Base-by-base conservation (phyloP, 2,329 filamentous ascomycete species). In the Colletotrichum brevisporum region DNA sequence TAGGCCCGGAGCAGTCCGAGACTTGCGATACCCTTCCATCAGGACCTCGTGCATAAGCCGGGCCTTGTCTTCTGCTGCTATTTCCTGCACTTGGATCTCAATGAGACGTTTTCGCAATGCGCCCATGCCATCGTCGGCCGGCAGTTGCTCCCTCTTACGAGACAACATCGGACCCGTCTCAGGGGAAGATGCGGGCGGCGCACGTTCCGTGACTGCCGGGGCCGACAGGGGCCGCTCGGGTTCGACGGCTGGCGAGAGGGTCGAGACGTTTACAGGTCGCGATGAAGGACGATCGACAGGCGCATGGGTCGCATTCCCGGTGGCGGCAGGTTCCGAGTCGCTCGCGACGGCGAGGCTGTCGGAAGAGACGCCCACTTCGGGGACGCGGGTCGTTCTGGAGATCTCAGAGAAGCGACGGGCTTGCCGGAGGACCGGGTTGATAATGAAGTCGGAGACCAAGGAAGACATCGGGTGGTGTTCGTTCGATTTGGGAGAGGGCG, bases 91-190 rank as follows among this genome's bases (percentile, higher is more conserved):
- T 76, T 94, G 91, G 70, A 95, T 91, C 24, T 83, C 83, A 68
- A 92, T 85, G 72, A 96, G 94, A 71, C 88, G 89, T 71, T 83
- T 85, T 74, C 93, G 86, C 74, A 95, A 79, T 63, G 82, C 79
- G 18, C 87, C 84, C 91, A 94, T 95, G 52, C 93, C 93, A 83
- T 96, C 93, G 75, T 95, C 92, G 76, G 91, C 93, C 1, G 93
- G 92, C 48, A 94, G 77, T 48, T 77, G 69, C 53, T 55, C 63
- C 56, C 55, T n/a, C 41, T 50, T 56, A 13, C 26, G 53, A 18
- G 63, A 41, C 21, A 50, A 52, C 58, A 62, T 67, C 16, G 67
- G 55, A 6, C 43, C 45, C 26, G 54, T 45, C n/a, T 54, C 62
- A n/a, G 57, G 62, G 16, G 26, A 50, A 6, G 55, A 45, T 61